Evolutionary conservation across 495 filamentous ascomycete species (phyloP).

Genomic region (Aeminium ludgeri): DNA sequence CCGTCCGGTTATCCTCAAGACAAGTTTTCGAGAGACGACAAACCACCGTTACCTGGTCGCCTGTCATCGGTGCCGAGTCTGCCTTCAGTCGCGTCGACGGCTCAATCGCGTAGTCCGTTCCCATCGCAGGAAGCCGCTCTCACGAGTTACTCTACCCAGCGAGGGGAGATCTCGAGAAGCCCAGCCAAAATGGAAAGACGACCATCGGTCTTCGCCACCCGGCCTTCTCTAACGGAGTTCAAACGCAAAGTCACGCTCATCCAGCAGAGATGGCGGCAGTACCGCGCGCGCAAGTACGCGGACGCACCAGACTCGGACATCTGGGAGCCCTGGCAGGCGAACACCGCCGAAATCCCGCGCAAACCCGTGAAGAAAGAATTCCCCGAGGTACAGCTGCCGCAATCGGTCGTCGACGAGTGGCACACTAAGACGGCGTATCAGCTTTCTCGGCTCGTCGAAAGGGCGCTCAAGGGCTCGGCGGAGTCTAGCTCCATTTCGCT

Average conservation of each 20-base stretch:
- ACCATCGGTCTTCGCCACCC: slow-evolving; percentile 5
- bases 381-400: slow-evolving; percentile 25
- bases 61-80: slow-evolving; percentile 10
- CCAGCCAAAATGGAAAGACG: slow-evolving; percentile 18
- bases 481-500: slow-evolving; percentile 30
- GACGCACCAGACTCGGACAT: no score
- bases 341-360: neutral
- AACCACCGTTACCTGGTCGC: neutral
- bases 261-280: slow-evolving; percentile 6
- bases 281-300: no score
- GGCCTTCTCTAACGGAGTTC: slow-evolving; percentile 15
- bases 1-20: neutral
- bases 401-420: slow-evolving; percentile 23
- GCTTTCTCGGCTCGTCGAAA: slow-evolving; percentile 26
- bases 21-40: no score
- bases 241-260: slow-evolving; percentile 22
- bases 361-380: slow-evolving; percentile 13
- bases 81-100: neutral
- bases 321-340: neutral
- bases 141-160: neutral
- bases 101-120: neutral
- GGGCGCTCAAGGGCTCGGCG: slow-evolving; percentile 22
- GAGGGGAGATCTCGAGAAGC: neutral
- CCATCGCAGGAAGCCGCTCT: neutral
- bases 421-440: slow-evolving; percentile 21